Evolutionary conservation across 805 yeast species (phyloP), one percentile per base, ranked within the genome.

Genomic region (Candida yuanshanica): DNA sequence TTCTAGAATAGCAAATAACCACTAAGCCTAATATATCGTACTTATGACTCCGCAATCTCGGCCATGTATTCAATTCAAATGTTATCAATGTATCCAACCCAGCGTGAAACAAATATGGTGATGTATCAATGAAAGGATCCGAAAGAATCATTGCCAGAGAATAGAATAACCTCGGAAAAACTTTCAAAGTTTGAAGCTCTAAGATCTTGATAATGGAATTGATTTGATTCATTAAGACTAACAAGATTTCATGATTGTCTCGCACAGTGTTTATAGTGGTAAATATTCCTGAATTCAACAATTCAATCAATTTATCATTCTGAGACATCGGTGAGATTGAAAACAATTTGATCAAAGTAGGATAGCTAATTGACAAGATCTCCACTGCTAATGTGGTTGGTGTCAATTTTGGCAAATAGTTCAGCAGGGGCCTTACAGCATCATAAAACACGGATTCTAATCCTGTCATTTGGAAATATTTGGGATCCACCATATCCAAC

Each of bases 371-470:
- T 2, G 27, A 24, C 21, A 49, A 36, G 9, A 55, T 48, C 20
- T 41, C 26, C 3, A 34, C 25, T 0, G 60, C 53, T 16, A 45
- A 34, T 4, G 38, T 33, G 0, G 48, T 36, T n/a, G 59, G 53
- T n/a, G 53, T 51, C 16, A 46, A n/a, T 14, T 47, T 46, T 2
- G 61, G 61, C 11, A 56, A 39, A 25, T 54, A 56, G 11, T 58
- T 47, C 10, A 55, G 21, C 17, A 55, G 29, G 14, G 56, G 58
- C n/a, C 33, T 41, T 12, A 53, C 24, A 4, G 58, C 50, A 16
- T 52, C 55, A 20, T 44, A 34, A 20, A 49, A 52, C 6, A 56
- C 42, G 6, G 40, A 33, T 4, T 37, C 35, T 1, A 54, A 32
- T 2, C 56, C 55, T 0, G 59, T 56, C 20, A 41, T 25, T 5